Conservation (phyloP, 441 rosid species). For the Eruca vesicaria region DNA sequence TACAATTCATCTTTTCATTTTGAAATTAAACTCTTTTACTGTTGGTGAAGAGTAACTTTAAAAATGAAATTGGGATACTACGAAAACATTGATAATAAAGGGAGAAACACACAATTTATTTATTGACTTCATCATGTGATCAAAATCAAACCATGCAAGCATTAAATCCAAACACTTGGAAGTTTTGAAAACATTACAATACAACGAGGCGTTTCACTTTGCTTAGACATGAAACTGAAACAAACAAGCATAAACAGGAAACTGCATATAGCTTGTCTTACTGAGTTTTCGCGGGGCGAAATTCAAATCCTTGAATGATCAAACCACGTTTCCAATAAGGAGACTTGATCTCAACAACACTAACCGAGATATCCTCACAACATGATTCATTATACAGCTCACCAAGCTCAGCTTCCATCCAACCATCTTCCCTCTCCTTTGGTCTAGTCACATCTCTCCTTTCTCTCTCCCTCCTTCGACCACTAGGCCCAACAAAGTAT, state of each 20-base stretch:
- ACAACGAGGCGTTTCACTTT: slow-evolving; percentile 8
- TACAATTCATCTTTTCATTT: too few species aligned
- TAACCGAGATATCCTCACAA: neutral
- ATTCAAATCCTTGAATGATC: slow-evolving; percentile 49
- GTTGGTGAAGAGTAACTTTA: too few species aligned
- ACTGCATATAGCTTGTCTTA: neutral
- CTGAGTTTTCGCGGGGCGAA: slow-evolving; percentile 26
- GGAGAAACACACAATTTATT: neutral
- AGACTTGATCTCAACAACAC: slow-evolving; percentile 23
- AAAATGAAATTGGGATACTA: too few species aligned
- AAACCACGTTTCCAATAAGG: slow-evolving; percentile 28
- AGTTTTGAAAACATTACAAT: neutral
- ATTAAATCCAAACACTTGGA: neutral
- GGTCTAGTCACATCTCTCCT: slow-evolving; percentile 12
- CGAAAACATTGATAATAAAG: neutral
- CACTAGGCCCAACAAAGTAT: slow-evolving; percentile 14
- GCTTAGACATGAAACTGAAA: neutral
- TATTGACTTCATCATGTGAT: neutral
- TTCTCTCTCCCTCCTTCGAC: slow-evolving; percentile 2
- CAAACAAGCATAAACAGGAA: neutral
- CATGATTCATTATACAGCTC: slow-evolving; percentile 33
- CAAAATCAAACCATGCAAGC: neutral
- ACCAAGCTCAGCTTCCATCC: slow-evolving; percentile 54
- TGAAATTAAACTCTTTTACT: too few species aligned
- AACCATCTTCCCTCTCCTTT: slow-evolving; percentile 29